These are phyloP conservation scores for Colletotrichum sp. DNA, from an alignment of 2,329 filamentous ascomycete species.

Conservation along the genomic window DNA sequence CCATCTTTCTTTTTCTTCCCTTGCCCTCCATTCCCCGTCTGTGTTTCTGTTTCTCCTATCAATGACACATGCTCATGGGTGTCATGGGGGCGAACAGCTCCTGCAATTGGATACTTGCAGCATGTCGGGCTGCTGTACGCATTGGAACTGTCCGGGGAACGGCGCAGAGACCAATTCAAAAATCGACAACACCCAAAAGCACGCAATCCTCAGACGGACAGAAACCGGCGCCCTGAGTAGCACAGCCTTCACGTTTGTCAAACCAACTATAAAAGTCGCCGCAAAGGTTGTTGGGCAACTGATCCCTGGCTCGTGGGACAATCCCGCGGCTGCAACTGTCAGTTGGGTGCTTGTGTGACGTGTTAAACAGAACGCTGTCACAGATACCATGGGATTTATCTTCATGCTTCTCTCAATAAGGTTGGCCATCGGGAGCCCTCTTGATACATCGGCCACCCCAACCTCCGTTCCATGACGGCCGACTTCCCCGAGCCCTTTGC, in stretches of 20 bases:
- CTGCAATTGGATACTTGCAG: not conserved
- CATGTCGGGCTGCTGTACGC: not conserved
- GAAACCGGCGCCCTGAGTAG: not conserved
- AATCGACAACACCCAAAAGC: not conserved
- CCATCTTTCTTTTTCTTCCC: not conserved
- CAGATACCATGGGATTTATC: not conserved
- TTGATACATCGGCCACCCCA: slow-evolving; percentile 6
- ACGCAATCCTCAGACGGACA: not conserved
- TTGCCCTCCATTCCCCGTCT: not conserved
- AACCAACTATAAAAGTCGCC: slow-evolving; percentile 13
- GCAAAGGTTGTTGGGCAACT: slow-evolving; percentile 6
- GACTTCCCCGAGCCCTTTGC: not conserved
- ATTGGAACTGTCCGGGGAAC: not conserved
- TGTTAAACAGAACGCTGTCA: not conserved
- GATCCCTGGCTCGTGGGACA: not conserved
- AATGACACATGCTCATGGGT: not conserved
- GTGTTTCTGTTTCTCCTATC: not conserved
- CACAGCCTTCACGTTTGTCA: not conserved
- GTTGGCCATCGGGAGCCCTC: not conserved
- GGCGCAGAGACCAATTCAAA: not conserved
- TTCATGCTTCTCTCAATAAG: not conserved
- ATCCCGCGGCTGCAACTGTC: not conserved
- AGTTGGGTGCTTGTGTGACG: not conserved
- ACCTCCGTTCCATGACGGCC: slow-evolving; percentile 1
- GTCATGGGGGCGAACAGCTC: not conserved